Conservation (phyloP, 441 rosid genomes). For the Gossypium davidsonii region DNA sequence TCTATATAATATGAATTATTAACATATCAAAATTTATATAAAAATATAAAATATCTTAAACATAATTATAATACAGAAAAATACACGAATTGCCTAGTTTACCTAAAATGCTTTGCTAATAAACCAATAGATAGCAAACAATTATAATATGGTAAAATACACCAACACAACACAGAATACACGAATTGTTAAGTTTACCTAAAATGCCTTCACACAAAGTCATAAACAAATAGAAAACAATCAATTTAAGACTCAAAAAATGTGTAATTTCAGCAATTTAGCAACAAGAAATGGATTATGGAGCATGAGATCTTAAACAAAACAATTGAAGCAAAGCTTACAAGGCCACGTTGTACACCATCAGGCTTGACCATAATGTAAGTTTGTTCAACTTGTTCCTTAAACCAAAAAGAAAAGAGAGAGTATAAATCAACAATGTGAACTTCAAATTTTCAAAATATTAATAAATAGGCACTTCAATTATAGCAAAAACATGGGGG, state of each 20-base stretch:
- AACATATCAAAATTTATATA: neutral
- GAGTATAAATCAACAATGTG: neutral
- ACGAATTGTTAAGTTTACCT: neutral
- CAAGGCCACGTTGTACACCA: conserved; percentile 89
- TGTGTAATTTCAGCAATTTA: neutral
- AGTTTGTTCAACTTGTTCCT: conserved; percentile 76
- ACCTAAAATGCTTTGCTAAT: neutral
- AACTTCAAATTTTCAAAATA: neutral
- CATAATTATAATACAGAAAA: neutral
- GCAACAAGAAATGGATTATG: neutral
- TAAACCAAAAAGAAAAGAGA: conserved; percentile 12
- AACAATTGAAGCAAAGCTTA: conserved; percentile 30
- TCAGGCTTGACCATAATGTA: conserved; percentile 94
- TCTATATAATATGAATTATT: neutral
- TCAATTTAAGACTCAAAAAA: neutral
- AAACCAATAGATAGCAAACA: neutral
- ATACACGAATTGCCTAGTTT: neutral
- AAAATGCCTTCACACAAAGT: neutral
- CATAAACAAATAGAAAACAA: neutral
- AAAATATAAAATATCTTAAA: neutral
- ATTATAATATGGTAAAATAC: neutral
- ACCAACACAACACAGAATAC: neutral
- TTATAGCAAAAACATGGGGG: neutral
- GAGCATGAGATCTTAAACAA: neutral
- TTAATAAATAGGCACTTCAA: neutral